Evolutionary conservation across 2,329 filamentous ascomycete species (phyloP), one percentile per base, ranked within the genome.

Genomic region (Pseudogymnoascus sp.): DNA sequence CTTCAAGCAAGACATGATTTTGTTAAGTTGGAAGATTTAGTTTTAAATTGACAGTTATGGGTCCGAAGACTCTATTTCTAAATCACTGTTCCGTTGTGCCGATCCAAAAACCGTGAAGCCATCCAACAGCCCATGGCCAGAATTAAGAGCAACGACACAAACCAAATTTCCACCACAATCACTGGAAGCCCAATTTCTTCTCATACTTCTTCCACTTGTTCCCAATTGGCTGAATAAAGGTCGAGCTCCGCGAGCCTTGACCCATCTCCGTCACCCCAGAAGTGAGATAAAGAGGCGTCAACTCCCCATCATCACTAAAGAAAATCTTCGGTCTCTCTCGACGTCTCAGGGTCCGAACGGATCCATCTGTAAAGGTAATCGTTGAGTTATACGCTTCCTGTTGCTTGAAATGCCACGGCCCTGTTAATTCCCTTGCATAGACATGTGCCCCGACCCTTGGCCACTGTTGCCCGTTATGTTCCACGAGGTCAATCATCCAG

Each of bases 261-360:
- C 43, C 43, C 43, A 75, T 70, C 63, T 76, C 75, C 63, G 81
- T 79, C 43, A 82, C 79, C 0, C 80, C 80, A 35, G 75, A 81
- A 1, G 76, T 70, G 63, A 82, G 59, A 61, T 80, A 80, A 43
- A 82, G 64, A 2, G 80, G 79, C 12, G 73, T 78, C 72, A 79
- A 72, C n/a, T 74, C 62, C 0, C 76, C 76, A 63, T 81, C 79
- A 1, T 75, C 69, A 62, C 78, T 80, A 16, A 81, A 81, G 60
- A 77, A 79, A 4, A 82, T 58, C 71, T 81, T 80, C 0, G 80
- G 78, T 1, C 80, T 69, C 65, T 82, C 80, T 11, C 80, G 68
- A 1, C 80, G 72, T 60, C 77, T 77, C 37, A 76, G 79, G 3
- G 74, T 70, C 45, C 73, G 71, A 23, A 64, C 69, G 0, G 70